These are phyloP conservation scores for Aeschynomene evenia DNA, from an alignment of 306 rosid species.

Conservation along the genomic window DNA sequence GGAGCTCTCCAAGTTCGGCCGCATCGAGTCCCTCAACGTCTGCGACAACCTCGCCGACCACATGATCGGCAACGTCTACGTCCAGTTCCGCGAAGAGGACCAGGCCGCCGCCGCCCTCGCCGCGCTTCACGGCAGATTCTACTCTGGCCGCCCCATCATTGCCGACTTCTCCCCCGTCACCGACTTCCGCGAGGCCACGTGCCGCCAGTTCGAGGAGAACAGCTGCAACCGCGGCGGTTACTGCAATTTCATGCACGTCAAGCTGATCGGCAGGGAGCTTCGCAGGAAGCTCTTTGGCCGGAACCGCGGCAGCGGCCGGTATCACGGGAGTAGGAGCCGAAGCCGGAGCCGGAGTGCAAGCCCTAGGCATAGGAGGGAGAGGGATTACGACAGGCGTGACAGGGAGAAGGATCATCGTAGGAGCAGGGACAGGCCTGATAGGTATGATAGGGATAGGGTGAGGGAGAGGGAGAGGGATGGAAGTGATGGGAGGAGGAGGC, in stretches of 20 bases:
- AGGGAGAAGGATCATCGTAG: conserved; percentile 28
- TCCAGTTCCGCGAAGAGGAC: conserved; percentile 69
- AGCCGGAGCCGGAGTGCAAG: conserved; percentile 50
- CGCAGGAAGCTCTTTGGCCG: conserved; percentile 58
- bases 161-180: conserved; percentile 81
- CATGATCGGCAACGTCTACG: conserved; percentile 84
- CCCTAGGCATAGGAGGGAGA: conserved; percentile 43
- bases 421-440: conserved; percentile 40
- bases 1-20: conserved; percentile 67
- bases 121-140: conserved; percentile 57
- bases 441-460: conserved; percentile 11
- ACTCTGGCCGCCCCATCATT: conserved; percentile 68
- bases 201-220: conserved; percentile 73
- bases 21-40: conserved; percentile 62
- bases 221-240: conserved; percentile 75
- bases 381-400: conserved; percentile 39
- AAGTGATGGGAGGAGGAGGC: conserved; percentile 40
- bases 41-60: conserved; percentile 84
- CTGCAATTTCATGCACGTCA: conserved; percentile 78
- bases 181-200: conserved; percentile 74
- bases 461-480: conserved; percentile 30
- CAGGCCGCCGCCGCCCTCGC: conserved; percentile 60
- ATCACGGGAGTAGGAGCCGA: conserved; percentile 45
- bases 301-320: conserved; percentile 24
- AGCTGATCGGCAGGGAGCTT: conserved; percentile 61